phyloP scores from a whole-genome alignment of 768 basidiomycete species.

The Termitomyces sp. region DNA sequence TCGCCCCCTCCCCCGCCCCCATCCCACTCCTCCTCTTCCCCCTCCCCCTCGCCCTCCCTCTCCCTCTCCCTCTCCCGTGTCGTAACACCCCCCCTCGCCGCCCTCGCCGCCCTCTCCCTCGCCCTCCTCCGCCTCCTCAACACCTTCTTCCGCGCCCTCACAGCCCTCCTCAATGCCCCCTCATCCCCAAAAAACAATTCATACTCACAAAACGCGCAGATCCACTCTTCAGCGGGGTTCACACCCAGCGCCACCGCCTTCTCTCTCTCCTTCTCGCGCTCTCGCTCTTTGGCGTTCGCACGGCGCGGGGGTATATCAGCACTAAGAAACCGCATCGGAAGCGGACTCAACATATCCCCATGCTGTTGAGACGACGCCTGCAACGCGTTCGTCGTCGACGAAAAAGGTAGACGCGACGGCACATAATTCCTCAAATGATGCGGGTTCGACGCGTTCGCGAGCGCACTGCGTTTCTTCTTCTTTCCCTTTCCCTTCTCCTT shows the following conservation, averaged over 20 bases:
- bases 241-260: constrained; percentile 33
- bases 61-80: constrained; percentile 24
- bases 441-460: constrained; percentile 92
- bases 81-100: constrained; percentile 34
- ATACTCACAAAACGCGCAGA: constrained; percentile 94
- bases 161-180: constrained; percentile 55
- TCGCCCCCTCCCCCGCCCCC: constrained; percentile 18
- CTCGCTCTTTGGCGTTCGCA: no score
- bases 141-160: constrained; percentile 77
- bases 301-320: constrained; percentile 52
- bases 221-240: constrained; percentile 82
- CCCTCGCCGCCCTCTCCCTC: constrained; percentile 63
- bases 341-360: constrained; percentile 47
- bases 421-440: constrained; percentile 95
- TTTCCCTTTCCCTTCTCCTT: constrained; percentile 40
- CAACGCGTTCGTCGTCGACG: constrained; percentile 24
- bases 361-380: no score
- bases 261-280: no score
- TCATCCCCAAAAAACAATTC: constrained; percentile 84
- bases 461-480: constrained; percentile 92
- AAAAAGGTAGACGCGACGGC: constrained; percentile 72
- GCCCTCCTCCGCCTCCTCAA: constrained; percentile 68
- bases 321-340: constrained; percentile 63
- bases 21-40: constrained; percentile 25
- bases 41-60: constrained; percentile 13